phyloP scores from a whole-genome alignment of 1,139 yeast genomes.

The Meyerozyma elateridarum region DNA sequence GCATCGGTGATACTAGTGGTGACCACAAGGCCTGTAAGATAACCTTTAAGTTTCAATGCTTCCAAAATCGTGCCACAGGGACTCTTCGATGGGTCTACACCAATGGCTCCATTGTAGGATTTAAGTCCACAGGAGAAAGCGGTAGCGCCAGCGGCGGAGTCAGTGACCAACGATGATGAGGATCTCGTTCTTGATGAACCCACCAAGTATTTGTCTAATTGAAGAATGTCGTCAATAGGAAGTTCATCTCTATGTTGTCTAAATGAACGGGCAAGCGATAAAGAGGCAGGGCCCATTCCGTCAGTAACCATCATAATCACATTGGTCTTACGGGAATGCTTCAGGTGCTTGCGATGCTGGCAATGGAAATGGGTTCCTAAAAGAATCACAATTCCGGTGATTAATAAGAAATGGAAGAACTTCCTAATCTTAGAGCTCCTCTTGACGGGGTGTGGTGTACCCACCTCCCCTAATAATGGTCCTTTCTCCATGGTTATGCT shows the following conservation, averaged over 20 bases:
- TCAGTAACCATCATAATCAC: slow-evolving; percentile 27
- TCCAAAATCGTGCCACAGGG: slow-evolving; percentile 27
- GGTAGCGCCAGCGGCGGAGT: slow-evolving; percentile 28
- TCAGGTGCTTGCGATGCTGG: not conserved
- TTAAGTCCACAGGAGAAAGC: slow-evolving; percentile 25
- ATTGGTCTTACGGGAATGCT: slow-evolving; percentile 10
- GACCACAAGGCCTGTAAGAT: slow-evolving; percentile 24
- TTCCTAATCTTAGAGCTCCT: no score
- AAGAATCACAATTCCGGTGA: no score
- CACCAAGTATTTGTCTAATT: slow-evolving; percentile 19
- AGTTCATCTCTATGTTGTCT: slow-evolving; percentile 20
- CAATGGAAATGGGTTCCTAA: no score
- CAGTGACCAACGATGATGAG: slow-evolving; percentile 21
- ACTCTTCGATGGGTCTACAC: slow-evolving; percentile 18
- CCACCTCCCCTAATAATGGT: no score
- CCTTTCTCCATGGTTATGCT: slow-evolving; percentile 1
- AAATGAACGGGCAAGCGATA: slow-evolving; percentile 23
- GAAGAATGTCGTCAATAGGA: slow-evolving; percentile 17
- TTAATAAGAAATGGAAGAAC: no score
- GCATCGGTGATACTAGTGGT: slow-evolving; percentile 24
- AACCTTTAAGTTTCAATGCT: slow-evolving; percentile 23
- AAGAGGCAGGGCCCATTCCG: slow-evolving; percentile 28
- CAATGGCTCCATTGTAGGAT: slow-evolving; percentile 26
- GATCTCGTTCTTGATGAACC: slow-evolving; percentile 24
- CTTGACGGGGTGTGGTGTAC: no score